Base-by-base conservation (phyloP, 2,329 filamentous ascomycete species). In the Helminthosporium solani region DNA sequence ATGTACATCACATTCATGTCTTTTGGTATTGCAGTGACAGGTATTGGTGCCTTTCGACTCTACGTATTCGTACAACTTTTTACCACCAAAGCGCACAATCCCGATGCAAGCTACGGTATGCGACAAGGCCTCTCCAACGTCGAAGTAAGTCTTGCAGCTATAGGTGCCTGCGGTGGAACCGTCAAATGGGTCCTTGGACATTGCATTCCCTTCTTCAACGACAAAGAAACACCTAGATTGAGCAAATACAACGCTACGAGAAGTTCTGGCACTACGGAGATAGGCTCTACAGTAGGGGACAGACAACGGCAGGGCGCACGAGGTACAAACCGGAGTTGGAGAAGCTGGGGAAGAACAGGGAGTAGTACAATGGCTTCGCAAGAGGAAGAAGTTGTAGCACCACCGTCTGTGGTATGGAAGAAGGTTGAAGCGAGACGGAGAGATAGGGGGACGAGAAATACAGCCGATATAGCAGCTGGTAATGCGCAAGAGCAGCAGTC, bases 1-100 rank as follows among this genome's bases (percentile, higher is more conserved):
- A 54, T 54, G 49, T 47, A 52, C 14, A 57, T 55, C 18, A 35
- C 49, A 1, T 60, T 60, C 28, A 30, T 60, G 7, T 51, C 44
- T 7, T 50, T 58, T 11, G 53, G 55, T 3, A 27, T 58, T n/a
- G 45, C 47, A 1, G 55, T 60, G 3, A 54, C 52, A 2, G 50
- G 46, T 5, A 50, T 58, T 14, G 57, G 52, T 7, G 46, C 46
- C 19, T 44, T 51, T 8, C 44, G 56, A 16, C 50, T 54, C 7
- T 50, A 44, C 15, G 44, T 50, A 1, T 46, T 56, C 8, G 39
- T 49, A 20, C 40, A 49, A 16, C 30, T 54, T 2, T 56, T 54
- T 27, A 46, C 47, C 3, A 21, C 44, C 2, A 46, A 33, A 33
- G 33, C 49, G 18, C 30, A 40, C 2, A 37, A 35, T 3, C 33